These are phyloP conservation scores for Penicillium rolfsii DNA, from an alignment of 2,329 filamentous ascomycete genomes.

Conservation along the genomic window DNA sequence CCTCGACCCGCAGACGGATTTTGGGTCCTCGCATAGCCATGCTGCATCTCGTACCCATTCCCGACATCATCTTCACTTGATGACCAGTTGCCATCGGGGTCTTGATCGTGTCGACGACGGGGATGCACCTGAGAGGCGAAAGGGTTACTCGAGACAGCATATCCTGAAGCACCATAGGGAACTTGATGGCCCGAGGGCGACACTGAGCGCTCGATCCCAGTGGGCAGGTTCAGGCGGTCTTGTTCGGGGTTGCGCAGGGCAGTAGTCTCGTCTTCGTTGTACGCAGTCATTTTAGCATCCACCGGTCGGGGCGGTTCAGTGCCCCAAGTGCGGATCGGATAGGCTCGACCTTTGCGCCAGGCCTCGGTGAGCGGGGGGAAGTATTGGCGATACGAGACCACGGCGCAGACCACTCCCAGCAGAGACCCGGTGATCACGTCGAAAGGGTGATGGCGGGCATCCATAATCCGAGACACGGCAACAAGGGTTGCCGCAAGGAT, in stretches of 20 bases:
- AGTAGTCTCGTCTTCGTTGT: conserved; percentile 26
- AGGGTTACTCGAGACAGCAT: conserved; percentile 30
- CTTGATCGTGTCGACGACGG: conserved; percentile 36
- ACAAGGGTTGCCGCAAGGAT: conserved; percentile 59
- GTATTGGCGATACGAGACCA: conserved; percentile 61
- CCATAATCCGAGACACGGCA: conserved; percentile 63
- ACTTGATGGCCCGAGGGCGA: conserved; percentile 9
- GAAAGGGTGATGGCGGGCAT: conserved; percentile 64
- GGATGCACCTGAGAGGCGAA: conserved; percentile 31
- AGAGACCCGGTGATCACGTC: conserved; percentile 61
- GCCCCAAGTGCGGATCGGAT: conserved; percentile 63
- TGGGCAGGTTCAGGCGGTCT: conserved; percentile 27
- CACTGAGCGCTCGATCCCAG: conserved; percentile 3
- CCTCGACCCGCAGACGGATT: conserved; percentile 26
- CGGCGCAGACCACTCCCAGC: conserved; percentile 57
- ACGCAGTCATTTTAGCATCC: conserved; percentile 8
- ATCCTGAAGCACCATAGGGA: conserved; percentile 21
- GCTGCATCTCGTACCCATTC: conserved; percentile 44
- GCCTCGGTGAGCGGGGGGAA: conserved; percentile 60
- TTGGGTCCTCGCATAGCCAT: conserved; percentile 31
- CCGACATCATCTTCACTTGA: conserved; percentile 43
- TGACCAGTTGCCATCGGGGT: conserved; percentile 38
- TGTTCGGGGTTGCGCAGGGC: conserved; percentile 40
- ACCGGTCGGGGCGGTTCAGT: conserved; percentile 43
- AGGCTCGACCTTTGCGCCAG: conserved; percentile 62